Evolutionary conservation across 2,329 filamentous ascomycete genomes (phyloP).

Genomic region (Hymenoscyphus scutula): DNA sequence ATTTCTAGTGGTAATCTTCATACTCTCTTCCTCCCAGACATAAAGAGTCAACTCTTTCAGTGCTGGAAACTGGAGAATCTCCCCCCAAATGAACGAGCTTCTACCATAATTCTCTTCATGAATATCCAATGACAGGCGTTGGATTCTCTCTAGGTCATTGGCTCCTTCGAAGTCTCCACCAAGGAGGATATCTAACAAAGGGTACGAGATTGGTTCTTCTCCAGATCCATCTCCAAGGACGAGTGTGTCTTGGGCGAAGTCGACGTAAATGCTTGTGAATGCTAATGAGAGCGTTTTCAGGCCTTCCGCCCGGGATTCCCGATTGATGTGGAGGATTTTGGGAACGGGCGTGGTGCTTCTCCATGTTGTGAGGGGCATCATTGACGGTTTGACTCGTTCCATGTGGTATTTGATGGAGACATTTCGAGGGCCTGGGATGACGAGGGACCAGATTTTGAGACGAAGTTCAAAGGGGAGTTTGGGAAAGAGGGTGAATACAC

Average conservation of each 20-base stretch:
- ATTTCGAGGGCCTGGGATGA: conserved; percentile 17
- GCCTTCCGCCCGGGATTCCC: conserved; percentile 24
- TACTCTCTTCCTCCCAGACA: conserved; percentile 17
- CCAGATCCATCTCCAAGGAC: conserved; percentile 16
- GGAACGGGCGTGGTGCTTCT: conserved; percentile 18
- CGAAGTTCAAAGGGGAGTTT: conserved; percentile 28
- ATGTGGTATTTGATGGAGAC: conserved; percentile 13
- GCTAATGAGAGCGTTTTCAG: conserved; percentile 19
- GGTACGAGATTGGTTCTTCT: conserved; percentile 9
- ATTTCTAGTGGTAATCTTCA: too few species aligned
- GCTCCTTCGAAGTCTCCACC: conserved; percentile 19
- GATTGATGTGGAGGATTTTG: conserved; percentile 22
- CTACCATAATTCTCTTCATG: conserved; percentile 21
- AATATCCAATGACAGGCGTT: conserved; percentile 21
- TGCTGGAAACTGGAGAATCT: conserved; percentile 19
- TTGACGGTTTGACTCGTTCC: background rate
- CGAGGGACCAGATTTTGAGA: conserved; percentile 27
- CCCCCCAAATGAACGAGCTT: conserved; percentile 23
- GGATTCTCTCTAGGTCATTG: conserved; percentile 21
- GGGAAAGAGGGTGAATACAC: conserved; percentile 24
- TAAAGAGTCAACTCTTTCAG: conserved; percentile 23
- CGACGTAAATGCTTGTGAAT: conserved; percentile 25
- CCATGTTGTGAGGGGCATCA: conserved; percentile 12
- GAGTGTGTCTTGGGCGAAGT: conserved; percentile 23
- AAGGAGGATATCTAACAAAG: conserved; percentile 22